A percentile compares a stretch with the other conserved stretches of the same genome.
phyloP scores from a whole-genome alignment of 2,329 filamentous ascomycete genomes.

The Colletotrichum destructivum region DNA sequence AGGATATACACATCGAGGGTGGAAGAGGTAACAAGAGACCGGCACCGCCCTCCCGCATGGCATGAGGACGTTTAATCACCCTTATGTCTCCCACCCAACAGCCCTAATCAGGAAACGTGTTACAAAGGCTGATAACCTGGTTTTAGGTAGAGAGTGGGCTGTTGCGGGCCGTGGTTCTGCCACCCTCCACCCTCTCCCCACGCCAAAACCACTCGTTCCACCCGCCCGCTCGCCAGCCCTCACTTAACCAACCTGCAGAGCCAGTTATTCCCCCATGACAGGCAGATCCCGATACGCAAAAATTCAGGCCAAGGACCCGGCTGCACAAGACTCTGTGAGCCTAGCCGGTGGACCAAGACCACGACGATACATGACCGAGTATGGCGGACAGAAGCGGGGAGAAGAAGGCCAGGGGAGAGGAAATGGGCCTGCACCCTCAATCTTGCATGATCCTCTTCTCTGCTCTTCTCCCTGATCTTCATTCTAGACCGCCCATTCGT shows the following conservation, averaged over 20 bases:
- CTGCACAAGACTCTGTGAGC: background rate
- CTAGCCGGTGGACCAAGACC: background rate
- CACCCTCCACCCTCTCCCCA: background rate
- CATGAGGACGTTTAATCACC: background rate
- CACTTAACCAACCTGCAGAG: constrained; percentile 12
- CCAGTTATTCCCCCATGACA: constrained; percentile 19
- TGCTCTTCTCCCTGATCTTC: background rate
- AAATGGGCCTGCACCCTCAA: too few relatives aligned
- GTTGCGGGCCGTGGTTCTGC: background rate
- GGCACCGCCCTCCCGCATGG: too few relatives aligned
- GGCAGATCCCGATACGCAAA: background rate
- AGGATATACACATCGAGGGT: background rate
- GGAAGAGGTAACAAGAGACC: background rate
- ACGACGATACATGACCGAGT: background rate
- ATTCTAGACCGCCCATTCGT: background rate
- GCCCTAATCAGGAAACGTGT: background rate
- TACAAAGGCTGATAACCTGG: background rate
- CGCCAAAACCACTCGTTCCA: background rate
- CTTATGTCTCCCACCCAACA: too few relatives aligned
- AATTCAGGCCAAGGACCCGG: too few relatives aligned
- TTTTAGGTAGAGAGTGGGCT: background rate
- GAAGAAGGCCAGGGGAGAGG: background rate
- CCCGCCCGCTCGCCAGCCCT: background rate
- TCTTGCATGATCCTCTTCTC: background rate
- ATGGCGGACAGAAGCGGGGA: background rate